phyloP scores from a whole-genome alignment of 495 filamentous ascomycete species.

The Sordaria brevicollis region DNA sequence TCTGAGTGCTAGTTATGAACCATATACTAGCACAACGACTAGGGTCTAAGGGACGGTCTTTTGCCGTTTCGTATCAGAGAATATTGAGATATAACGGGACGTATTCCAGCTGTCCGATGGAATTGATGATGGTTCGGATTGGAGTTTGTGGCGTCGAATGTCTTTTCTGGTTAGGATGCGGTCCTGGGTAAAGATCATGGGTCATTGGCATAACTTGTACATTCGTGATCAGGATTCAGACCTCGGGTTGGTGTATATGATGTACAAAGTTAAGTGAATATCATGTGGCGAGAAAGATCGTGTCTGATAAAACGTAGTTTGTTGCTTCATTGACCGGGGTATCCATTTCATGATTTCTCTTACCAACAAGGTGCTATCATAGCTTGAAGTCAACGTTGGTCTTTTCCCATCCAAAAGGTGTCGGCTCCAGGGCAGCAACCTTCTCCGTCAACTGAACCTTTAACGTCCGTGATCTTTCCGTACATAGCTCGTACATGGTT shows the following conservation, averaged over 20 bases:
- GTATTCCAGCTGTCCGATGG: neutral
- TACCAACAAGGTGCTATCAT: conserved; percentile 22
- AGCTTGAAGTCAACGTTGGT: conserved; percentile 70
- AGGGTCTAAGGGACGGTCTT: neutral
- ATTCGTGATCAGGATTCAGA: neutral
- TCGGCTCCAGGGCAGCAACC: conserved; percentile 44
- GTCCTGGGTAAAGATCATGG: neutral
- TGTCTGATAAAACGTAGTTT: neutral
- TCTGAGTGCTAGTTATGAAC: conserved; percentile 10
- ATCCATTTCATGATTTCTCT: neutral
- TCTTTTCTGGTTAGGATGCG: neutral
- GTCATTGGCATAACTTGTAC: neutral
- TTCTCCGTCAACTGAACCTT: conserved; percentile 62
- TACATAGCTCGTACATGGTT: conserved; percentile 87
- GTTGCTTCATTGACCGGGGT: neutral
- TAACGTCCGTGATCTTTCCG: conserved; percentile 55
- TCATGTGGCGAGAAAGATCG: neutral
- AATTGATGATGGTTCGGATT: neutral
- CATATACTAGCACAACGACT: conserved; percentile 1
- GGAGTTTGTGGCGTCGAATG: neutral
- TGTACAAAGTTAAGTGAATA: neutral
- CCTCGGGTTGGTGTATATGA: neutral
- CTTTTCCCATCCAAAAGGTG: conserved; percentile 53
- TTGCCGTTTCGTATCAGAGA: neutral
- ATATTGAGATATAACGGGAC: neutral